Percentiles rank a stretch among this genome's conserved stretches.
These are phyloP conservation scores for Cryphonectria naterciae DNA, from an alignment of 2,329 filamentous ascomycete species.

Conservation along the genomic window DNA sequence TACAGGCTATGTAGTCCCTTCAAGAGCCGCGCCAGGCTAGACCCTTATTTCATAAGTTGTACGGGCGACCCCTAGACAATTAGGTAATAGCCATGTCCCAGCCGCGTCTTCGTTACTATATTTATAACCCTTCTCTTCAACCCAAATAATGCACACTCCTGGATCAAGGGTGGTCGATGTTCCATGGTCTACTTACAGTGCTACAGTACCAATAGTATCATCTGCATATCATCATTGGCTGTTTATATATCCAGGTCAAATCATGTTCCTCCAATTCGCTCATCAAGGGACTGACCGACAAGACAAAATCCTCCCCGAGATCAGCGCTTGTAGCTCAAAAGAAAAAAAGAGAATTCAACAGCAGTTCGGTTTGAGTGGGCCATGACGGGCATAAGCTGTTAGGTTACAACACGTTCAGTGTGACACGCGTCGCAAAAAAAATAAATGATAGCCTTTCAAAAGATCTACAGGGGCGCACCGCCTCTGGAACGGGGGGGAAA, in stretches of 20 bases:
- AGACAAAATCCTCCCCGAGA: neutral
- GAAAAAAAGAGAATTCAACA: neutral
- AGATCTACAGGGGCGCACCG: neutral
- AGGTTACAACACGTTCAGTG: neutral
- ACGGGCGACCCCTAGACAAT: neutral
- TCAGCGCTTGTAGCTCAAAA: neutral
- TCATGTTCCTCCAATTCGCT: too few relatives aligned
- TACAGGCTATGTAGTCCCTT: neutral
- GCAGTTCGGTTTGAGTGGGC: neutral
- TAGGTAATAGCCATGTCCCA: neutral
- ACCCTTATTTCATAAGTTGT: neutral
- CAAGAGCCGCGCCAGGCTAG: neutral
- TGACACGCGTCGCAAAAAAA: neutral
- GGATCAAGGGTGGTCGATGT: too few relatives aligned
- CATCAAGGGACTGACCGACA: too few relatives aligned
- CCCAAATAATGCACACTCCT: neutral
- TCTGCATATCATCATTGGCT: neutral
- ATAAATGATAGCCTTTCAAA: neutral
- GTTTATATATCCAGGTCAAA: too few relatives aligned
- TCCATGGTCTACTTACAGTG: neutral
- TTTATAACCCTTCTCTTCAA: neutral
- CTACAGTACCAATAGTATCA: neutral
- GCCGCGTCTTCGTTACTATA: neutral
- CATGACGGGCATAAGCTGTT: neutral
- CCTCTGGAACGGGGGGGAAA: neutral